Conservation (phyloP, 2,329 filamentous ascomycete genomes). For the Bertia moriformis region DNA sequence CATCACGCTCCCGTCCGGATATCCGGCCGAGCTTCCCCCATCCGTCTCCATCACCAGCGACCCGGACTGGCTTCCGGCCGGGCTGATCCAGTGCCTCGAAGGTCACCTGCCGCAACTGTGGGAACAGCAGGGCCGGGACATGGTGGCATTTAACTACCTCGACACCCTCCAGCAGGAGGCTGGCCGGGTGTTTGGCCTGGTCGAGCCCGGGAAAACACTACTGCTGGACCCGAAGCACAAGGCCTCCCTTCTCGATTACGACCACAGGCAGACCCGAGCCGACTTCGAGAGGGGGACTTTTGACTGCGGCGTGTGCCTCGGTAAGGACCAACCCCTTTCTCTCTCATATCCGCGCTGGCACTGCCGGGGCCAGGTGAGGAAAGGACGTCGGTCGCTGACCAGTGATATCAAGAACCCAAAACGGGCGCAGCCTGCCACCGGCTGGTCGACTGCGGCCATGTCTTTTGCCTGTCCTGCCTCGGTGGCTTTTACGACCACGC, state of each 20-base stretch:
- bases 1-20: slow-evolving; percentile 39
- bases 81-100: slow-evolving; percentile 32
- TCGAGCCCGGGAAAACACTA: slow-evolving; percentile 29
- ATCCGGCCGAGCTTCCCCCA: slow-evolving; percentile 38
- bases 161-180: slow-evolving; percentile 45
- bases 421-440: slow-evolving; percentile 71
- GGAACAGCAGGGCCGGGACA: slow-evolving; percentile 45
- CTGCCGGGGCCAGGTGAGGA: neutral
- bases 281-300: slow-evolving; percentile 76
- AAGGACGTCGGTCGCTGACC: neutral
- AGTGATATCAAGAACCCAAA: slow-evolving; percentile 81
- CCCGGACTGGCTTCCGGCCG: slow-evolving; percentile 39
- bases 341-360: neutral
- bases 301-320: slow-evolving; percentile 72
- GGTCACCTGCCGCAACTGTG: slow-evolving; percentile 36
- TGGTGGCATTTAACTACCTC: slow-evolving; percentile 47
- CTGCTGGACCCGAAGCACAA: slow-evolving; percentile 42
- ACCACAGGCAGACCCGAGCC: slow-evolving; percentile 57
- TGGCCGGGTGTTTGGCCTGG: slow-evolving; percentile 44
- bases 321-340: too few relatives aligned
- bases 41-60: slow-evolving; percentile 31
- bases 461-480: slow-evolving; percentile 80
- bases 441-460: slow-evolving; percentile 71
- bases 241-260: slow-evolving; percentile 62
- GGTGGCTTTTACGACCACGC: slow-evolving; percentile 81